phyloP scores from a whole-genome alignment of 2,329 filamentous ascomycete genomes.

The Pestalotiopsis sp. region DNA sequence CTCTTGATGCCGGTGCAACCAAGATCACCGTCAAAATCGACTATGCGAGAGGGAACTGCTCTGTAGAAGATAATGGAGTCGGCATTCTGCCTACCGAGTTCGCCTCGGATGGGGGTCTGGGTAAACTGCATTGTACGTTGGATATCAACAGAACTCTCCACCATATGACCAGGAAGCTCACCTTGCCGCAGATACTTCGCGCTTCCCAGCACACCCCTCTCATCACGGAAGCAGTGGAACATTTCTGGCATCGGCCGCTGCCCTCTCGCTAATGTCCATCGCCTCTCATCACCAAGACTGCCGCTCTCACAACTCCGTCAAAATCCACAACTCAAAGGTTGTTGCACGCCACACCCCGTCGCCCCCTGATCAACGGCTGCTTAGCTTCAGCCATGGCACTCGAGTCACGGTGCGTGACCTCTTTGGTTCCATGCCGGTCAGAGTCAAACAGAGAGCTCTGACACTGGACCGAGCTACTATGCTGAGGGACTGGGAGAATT shows the following conservation, averaged over 20 bases:
- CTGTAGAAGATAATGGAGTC: slow-evolving; percentile 79
- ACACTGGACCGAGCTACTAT: slow-evolving; percentile 50
- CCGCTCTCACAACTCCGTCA: slow-evolving; percentile 63
- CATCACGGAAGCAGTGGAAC: slow-evolving; percentile 68
- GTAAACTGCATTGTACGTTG: slow-evolving; percentile 67
- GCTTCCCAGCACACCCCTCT: slow-evolving; percentile 47
- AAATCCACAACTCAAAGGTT: slow-evolving; percentile 68
- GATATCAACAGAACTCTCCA: neutral
- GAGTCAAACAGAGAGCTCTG: slow-evolving; percentile 75
- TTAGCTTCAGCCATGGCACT: slow-evolving; percentile 67
- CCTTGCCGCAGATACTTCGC: slow-evolving; percentile 70
- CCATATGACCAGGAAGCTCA: slow-evolving; percentile 11
- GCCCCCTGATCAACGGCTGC: slow-evolving; percentile 55
- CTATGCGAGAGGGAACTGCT: slow-evolving; percentile 72
- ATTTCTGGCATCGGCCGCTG: slow-evolving; percentile 76
- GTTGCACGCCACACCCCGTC: slow-evolving; percentile 66
- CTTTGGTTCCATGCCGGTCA: slow-evolving; percentile 88
- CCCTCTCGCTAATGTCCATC: slow-evolving; percentile 75
- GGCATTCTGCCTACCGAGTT: slow-evolving; percentile 80
- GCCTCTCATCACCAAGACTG: slow-evolving; percentile 67
- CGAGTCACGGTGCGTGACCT: slow-evolving; percentile 74
- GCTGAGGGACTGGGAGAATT: slow-evolving; percentile 63
- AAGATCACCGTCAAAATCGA: slow-evolving; percentile 72
- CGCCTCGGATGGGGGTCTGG: slow-evolving; percentile 65
- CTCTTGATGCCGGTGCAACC: slow-evolving; percentile 75